Conservation (phyloP, 345 rosid genomes). For the Corymbia maculata region DNA sequence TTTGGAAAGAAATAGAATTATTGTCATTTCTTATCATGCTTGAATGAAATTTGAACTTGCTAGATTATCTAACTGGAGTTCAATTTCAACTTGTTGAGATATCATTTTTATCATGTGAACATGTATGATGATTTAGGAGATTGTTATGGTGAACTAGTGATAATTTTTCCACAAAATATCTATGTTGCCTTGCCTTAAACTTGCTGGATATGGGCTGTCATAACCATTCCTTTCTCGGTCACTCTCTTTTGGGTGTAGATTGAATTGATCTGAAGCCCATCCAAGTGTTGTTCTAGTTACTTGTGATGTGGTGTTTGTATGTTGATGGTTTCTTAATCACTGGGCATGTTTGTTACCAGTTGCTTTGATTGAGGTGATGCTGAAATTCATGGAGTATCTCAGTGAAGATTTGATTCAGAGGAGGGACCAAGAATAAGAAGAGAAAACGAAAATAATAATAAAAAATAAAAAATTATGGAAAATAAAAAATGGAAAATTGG, state of each 20-base stretch:
- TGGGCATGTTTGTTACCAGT: background rate
- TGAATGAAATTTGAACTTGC: background rate
- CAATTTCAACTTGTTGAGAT: background rate
- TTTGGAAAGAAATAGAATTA: too few species aligned
- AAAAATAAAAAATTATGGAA: too few species aligned
- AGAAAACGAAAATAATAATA: too few species aligned
- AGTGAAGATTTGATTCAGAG: too few species aligned
- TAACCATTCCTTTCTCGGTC: background rate
- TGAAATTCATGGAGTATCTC: too few species aligned
- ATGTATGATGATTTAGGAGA: background rate
- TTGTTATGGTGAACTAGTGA: background rate
- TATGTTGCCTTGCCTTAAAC: background rate
- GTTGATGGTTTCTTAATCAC: background rate
- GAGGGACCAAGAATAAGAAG: too few species aligned
- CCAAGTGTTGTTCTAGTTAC: background rate
- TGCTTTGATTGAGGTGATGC: background rate
- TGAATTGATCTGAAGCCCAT: background rate
- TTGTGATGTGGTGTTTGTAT: background rate
- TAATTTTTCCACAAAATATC: background rate
- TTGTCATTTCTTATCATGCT: background rate
- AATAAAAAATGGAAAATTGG: too few species aligned
- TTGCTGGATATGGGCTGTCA: background rate
- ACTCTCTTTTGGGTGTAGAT: background rate
- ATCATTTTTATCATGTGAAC: background rate
- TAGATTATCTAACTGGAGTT: background rate